These are phyloP conservation scores for Onygenales sp. DNA, from an alignment of 2,329 filamentous ascomycete genomes.

Conservation along the genomic window DNA sequence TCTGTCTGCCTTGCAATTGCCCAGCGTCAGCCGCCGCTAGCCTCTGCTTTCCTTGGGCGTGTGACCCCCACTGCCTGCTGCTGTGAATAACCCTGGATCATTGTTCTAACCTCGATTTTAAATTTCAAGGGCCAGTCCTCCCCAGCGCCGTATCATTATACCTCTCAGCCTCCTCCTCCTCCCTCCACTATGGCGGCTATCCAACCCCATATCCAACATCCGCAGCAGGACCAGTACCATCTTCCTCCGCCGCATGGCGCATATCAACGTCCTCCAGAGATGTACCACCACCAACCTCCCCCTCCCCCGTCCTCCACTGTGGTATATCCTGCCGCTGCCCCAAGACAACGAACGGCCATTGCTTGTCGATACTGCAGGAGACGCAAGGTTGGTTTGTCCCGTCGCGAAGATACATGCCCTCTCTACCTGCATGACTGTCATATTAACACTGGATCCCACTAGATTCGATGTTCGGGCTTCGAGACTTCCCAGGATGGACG, in stretches of 20 bases:
- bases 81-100: slow-evolving; percentile 19
- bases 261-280: slow-evolving; percentile 32
- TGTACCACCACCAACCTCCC: slow-evolving; percentile 28
- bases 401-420: background rate
- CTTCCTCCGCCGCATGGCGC: slow-evolving; percentile 26
- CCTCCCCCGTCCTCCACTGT: slow-evolving; percentile 29
- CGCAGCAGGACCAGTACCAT: slow-evolving; percentile 20
- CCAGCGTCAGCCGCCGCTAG: background rate
- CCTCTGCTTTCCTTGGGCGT: background rate
- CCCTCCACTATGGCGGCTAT: slow-evolving; percentile 33
- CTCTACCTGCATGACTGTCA: background rate
- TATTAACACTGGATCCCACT: slow-evolving; percentile 9
- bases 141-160: slow-evolving; percentile 21
- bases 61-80: slow-evolving; percentile 10
- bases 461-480: slow-evolving; percentile 71
- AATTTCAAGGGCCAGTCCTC: slow-evolving; percentile 7
- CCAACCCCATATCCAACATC: slow-evolving; percentile 29
- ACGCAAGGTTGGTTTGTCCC: slow-evolving; percentile 35
- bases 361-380: slow-evolving; percentile 44
- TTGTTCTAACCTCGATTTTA: slow-evolving; percentile 21
- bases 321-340: slow-evolving; percentile 37
- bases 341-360: slow-evolving; percentile 42
- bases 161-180: slow-evolving; percentile 23
- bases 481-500: slow-evolving; percentile 62
- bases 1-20: background rate